Evolutionary conservation across 75 land plant species (phyloP).

Genomic region (Pseudotsuga menziesii): DNA sequence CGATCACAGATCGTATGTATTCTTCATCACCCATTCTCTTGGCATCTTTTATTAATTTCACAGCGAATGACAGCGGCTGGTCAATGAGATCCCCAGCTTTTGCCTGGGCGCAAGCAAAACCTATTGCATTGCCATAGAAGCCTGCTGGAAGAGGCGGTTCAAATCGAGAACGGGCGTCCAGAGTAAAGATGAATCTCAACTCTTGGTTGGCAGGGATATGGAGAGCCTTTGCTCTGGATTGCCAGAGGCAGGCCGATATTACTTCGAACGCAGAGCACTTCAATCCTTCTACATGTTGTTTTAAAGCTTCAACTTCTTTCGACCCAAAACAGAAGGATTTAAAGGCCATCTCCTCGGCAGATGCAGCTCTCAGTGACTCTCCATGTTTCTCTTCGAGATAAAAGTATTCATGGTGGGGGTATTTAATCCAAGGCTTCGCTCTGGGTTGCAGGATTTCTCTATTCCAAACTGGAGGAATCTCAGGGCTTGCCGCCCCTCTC

Average conservation of each 20-base stretch:
- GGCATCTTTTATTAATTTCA: constrained; percentile 31
- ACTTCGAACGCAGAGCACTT: constrained; percentile 25
- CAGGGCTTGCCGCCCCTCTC: too few species aligned
- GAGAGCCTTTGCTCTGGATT: constrained; percentile 39
- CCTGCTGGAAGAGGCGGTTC: constrained; percentile 51
- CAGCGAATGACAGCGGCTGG: constrained; percentile 36
- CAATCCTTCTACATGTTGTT: too few species aligned
- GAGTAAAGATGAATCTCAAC: constrained; percentile 25
- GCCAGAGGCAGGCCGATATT: constrained; percentile 40
- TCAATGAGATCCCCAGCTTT: constrained; percentile 31
- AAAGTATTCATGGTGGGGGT: too few species aligned
- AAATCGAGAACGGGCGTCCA: constrained; percentile 35
- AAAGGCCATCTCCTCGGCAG: too few species aligned
- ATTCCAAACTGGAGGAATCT: too few species aligned
- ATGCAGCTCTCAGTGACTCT: too few species aligned
- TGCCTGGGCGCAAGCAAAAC: constrained; percentile 33
- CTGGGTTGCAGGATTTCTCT: too few species aligned
- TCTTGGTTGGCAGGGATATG: constrained; percentile 17
- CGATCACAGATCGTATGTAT: constrained; percentile 55
- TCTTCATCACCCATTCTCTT: constrained; percentile 39
- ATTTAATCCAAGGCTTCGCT: too few species aligned
- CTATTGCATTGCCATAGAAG: constrained; percentile 79
- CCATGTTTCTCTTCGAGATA: too few species aligned
- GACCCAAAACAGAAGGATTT: too few species aligned
- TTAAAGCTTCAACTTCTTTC: too few species aligned